Percentiles rank a stretch among this genome's conserved stretches.
Conservation (phyloP, 441 rosid genomes). For the Pelargonium citronellum region DNA sequence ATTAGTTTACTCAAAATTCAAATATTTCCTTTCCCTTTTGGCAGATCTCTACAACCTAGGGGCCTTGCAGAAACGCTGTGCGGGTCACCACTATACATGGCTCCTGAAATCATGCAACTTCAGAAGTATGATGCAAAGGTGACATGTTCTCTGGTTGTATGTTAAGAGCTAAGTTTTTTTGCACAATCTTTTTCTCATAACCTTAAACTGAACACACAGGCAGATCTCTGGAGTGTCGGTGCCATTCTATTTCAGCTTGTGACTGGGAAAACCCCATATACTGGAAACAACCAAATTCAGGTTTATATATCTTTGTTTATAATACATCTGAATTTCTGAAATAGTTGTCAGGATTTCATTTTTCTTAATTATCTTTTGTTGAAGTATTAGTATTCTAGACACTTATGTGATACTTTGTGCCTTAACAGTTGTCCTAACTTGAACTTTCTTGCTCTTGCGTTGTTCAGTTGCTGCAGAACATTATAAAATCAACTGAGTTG, state of each 20-base stretch:
- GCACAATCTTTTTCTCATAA: conserved; percentile 27
- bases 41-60: conserved; percentile 86
- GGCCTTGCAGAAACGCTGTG: conserved; percentile 97
- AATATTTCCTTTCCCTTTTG: conserved; percentile 20
- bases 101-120: conserved; percentile 98
- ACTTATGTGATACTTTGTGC: conserved; percentile 14
- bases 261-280: conserved; percentile 87
- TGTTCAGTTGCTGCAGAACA: conserved; percentile 84
- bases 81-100: conserved; percentile 99
- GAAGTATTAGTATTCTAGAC: conserved; percentile 1
- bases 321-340: not conserved
- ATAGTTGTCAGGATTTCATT: not conserved
- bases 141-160: conserved; percentile 22
- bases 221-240: conserved; percentile 99
- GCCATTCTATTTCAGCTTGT: conserved; percentile 91
- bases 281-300: conserved; percentile 85
- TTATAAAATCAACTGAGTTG: conserved; percentile 69
- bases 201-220: conserved; percentile 54
- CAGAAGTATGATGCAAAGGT: conserved; percentile 99
- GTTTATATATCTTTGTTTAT: conserved; percentile 30
- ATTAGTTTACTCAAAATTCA: not conserved
- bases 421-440: conserved; percentile 19
- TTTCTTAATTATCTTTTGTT: not conserved
- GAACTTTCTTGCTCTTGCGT: conserved; percentile 18
- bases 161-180: not conserved